Base-by-base conservation (phyloP, 2,329 filamentous ascomycete species). In the Talaromyces sp. region DNA sequence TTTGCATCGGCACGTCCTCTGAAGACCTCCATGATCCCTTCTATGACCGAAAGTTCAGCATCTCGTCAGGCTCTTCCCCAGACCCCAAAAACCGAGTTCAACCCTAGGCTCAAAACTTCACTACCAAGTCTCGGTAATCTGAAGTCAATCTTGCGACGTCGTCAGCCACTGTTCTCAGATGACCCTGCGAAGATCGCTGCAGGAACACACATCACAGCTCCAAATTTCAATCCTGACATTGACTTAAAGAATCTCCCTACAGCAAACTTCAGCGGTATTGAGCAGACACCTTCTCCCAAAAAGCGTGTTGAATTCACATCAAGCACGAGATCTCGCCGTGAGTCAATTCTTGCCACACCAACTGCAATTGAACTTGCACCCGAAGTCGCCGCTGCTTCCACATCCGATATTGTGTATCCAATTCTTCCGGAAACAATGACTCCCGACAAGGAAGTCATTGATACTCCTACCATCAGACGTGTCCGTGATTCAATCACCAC, bases 231-330 rank as follows among this genome's bases (percentile, higher is more conserved):
- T 44, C 72, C 82, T 12, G 80, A 86, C 35, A 86, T 85, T 68
- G 77, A 81, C 23, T 72, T 87, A 35, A 64, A 58, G 21, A 71
- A 69, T 44, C 66, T 75, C 12, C 70, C 69, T 21, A 68, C 70
- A 28, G 58, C 63, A 11, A 68, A 70, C 35, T 70, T 68, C 3
- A 65, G 69, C 25, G 72, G 81, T 18, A 16, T 40, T 48, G 81
- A 84, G 5, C 87, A 86, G 5, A 91, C 89, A 1, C 89, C 89
- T 7, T 87, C 87, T 35, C 83, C 87, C 25, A 90, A 87, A 74
- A 96, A 96, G 79, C 88, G 85, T 62, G 91, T 96, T 39, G 87
- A 90, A 58, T 96, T 96, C 70, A 92, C 89, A 0, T 88, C 88
- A 0, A 87, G 86, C 65, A 87, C 88, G 39, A 84, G 90, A 66